Percentiles rank a stretch among this genome's conserved stretches.
Evolutionary conservation across 345 rosid genomes (phyloP).

Genomic region (Eucalyptus cloeziana): DNA sequence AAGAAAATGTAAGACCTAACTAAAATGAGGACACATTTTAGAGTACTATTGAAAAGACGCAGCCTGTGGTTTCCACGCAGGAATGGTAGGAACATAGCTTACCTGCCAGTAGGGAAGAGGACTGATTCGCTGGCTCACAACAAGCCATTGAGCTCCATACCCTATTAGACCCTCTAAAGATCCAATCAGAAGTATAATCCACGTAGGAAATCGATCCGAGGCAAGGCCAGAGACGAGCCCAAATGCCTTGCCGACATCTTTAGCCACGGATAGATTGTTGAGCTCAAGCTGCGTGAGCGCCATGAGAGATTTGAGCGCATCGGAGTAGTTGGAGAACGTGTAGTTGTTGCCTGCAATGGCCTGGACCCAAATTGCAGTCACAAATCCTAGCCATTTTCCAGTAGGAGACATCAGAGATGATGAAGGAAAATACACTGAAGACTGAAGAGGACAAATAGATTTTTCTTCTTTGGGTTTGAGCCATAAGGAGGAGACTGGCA

Average conservation of each 20-base stretch:
- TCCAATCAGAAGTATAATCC: constrained; percentile 31
- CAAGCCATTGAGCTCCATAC: constrained; percentile 68
- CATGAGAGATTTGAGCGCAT: constrained; percentile 51
- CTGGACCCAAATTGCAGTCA: constrained; percentile 55
- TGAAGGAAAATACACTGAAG: background rate
- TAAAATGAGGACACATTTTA: background rate
- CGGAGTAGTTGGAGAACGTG: constrained; percentile 55
- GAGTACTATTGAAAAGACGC: background rate
- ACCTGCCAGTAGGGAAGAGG: constrained; percentile 66
- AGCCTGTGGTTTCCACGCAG: background rate
- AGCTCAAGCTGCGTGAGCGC: constrained; percentile 39
- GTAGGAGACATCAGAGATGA: constrained; percentile 1
- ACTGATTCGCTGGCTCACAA: constrained; percentile 29
- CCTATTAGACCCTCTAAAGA: constrained; percentile 40
- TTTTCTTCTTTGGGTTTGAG: background rate
- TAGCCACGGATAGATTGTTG: constrained; percentile 45
- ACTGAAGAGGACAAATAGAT: background rate
- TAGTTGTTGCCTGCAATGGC: constrained; percentile 53
- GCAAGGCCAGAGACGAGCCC: constrained; percentile 56
- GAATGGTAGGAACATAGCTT: background rate
- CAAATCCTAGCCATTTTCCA: constrained; percentile 58
- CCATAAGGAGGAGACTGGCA: background rate
- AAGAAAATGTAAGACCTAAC: background rate
- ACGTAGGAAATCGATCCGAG: constrained; percentile 29
- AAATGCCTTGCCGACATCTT: constrained; percentile 58